Conservation (phyloP, 1,139 yeast species). For the Kluyveromyces sp. region DNA sequence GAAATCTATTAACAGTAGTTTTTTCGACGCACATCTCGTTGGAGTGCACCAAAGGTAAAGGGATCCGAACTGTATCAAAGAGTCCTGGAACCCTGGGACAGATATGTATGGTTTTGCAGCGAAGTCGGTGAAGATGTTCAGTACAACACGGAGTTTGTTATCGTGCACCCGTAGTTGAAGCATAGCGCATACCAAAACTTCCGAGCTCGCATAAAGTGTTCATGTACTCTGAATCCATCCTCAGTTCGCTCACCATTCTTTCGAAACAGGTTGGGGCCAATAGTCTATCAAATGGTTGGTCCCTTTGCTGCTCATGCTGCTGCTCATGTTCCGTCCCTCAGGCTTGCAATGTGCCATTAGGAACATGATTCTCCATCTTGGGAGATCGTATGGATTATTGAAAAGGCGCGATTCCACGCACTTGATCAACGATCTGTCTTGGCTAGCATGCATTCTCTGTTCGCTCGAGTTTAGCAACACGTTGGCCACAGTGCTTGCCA, state of each 20-base stretch:
- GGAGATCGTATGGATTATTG: constrained; percentile 3
- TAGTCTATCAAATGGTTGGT: constrained; percentile 3
- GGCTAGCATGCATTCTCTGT: neutral
- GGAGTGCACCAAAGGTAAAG: constrained; percentile 7
- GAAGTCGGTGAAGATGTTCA: constrained; percentile 5
- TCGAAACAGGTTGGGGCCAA: constrained; percentile 5
- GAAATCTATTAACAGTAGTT: constrained; percentile 6
- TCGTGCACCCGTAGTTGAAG: constrained; percentile 7
- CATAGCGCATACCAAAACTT: constrained; percentile 11
- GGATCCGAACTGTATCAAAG: constrained; percentile 9
- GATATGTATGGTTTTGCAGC: constrained; percentile 5
- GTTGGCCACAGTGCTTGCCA: constrained; percentile 8
- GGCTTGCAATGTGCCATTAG: constrained; percentile 8
- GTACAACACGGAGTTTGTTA: constrained; percentile 1
- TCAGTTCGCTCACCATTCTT: constrained; percentile 2
- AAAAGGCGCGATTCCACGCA: constrained; percentile 6
- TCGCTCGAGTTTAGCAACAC: constrained; percentile 5
- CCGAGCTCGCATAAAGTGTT: constrained; percentile 6
- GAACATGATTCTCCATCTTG: constrained; percentile 10
- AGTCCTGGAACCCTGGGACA: constrained; percentile 3
- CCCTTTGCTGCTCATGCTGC: neutral
- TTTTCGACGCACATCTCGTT: constrained; percentile 4
- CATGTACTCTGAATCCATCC: neutral
- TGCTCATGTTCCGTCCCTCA: neutral
- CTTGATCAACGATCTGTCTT: constrained; percentile 1